These are phyloP conservation scores for Claviceps spartinae DNA, from an alignment of 2,329 filamentous ascomycete species.

Conservation along the genomic window DNA sequence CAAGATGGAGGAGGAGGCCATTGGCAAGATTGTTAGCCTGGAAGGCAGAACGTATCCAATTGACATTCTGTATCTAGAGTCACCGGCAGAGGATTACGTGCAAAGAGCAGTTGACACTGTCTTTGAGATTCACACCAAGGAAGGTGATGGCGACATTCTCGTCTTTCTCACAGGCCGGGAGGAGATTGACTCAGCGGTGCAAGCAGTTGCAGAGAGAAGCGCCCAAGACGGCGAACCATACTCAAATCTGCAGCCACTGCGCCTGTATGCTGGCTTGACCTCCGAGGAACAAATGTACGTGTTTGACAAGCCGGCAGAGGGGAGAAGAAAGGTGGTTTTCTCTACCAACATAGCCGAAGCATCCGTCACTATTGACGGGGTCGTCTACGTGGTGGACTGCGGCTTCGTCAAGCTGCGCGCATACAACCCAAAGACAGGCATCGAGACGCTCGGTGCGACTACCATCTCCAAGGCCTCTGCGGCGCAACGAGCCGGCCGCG, in stretches of 20 bases:
- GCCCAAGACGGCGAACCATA: conserved; percentile 35
- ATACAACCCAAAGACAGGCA: conserved; percentile 72
- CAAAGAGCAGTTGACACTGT: conserved; percentile 71
- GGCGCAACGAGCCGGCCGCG: conserved; percentile 79
- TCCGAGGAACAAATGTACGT: conserved; percentile 92
- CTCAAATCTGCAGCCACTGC: conserved; percentile 34
- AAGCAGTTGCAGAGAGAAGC: conserved; percentile 62
- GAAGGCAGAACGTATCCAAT: conserved; percentile 84
- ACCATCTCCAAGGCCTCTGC: conserved; percentile 83
- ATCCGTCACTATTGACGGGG: conserved; percentile 84
- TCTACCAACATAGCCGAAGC: conserved; percentile 95
- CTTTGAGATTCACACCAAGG: conserved; percentile 73
- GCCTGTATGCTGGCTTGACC: conserved; percentile 77
- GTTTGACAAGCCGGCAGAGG: conserved; percentile 70
- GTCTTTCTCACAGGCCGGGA: conserved; percentile 87
- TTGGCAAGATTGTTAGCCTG: conserved; percentile 55
- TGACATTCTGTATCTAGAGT: conserved; percentile 68
- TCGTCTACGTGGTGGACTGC: conserved; percentile 80
- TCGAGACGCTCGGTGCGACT: conserved; percentile 73
- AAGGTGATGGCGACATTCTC: conserved; percentile 73
- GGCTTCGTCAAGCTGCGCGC: conserved; percentile 84
- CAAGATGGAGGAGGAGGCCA: conserved; percentile 14
- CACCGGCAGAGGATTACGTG: conserved; percentile 73
- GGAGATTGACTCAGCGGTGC: conserved; percentile 76
- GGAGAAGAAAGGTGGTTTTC: conserved; percentile 81